Conservation (phyloP, 352 stramenopile genomes). For the Pilasporangium apinafurcum region DNA sequence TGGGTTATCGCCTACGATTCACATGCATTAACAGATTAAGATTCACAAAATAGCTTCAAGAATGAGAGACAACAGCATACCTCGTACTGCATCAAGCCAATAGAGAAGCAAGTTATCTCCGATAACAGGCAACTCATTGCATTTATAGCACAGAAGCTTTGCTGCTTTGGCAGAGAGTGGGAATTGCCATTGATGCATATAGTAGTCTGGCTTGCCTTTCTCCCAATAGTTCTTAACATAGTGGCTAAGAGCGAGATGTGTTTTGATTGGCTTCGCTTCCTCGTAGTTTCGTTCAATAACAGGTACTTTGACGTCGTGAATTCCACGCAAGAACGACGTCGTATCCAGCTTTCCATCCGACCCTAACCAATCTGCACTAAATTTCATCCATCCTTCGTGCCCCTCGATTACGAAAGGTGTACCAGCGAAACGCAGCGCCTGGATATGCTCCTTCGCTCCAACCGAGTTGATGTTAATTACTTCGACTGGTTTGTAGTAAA, state of each 20-base stretch:
- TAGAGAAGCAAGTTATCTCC: conserved; percentile 90
- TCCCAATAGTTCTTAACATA: conserved; percentile 84
- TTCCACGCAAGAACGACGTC: conserved; percentile 48
- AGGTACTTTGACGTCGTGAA: conserved; percentile 75
- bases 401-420: conserved; percentile 72
- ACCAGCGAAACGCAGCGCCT: conserved; percentile 55
- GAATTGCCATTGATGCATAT: conserved; percentile 96
- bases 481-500: conserved; percentile 55
- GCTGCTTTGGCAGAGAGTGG: conserved; percentile 65
- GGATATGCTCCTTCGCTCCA: conserved; percentile 46
- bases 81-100: conserved; percentile 86
- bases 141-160: conserved; percentile 82
- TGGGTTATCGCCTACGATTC: conserved; percentile 60
- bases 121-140: conserved; percentile 83
- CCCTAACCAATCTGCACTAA: conserved; percentile 59
- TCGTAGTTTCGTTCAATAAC: conserved; percentile 79
- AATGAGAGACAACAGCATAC: conserved; percentile 1
- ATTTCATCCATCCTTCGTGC: conserved; percentile 55
- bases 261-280: conserved; percentile 72
- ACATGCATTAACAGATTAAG: neutral
- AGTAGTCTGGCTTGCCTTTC: conserved; percentile 76
- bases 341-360: conserved; percentile 47
- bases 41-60: neutral
- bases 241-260: conserved; percentile 51
- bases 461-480: conserved; percentile 56